These are phyloP conservation scores for Clarkia xantiana DNA, from an alignment of 345 rosid genomes.

Conservation along the genomic window DNA sequence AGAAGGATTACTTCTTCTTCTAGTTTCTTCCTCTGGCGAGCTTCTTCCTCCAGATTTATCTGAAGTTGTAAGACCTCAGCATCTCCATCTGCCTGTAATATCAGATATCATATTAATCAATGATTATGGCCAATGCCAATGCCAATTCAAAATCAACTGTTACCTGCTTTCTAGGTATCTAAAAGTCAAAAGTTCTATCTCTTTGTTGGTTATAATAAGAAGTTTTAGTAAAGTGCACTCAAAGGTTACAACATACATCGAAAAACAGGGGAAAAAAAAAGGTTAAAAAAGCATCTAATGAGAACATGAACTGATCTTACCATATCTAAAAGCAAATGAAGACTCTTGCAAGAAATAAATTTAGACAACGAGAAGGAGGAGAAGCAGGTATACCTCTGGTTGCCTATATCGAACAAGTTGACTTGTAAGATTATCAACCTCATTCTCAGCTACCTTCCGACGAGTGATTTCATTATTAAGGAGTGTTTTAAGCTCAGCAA, in stretches of 20 bases:
- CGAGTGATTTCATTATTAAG: conserved; percentile 53
- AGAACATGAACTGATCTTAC: too few relatives aligned
- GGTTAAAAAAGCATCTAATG: too few relatives aligned
- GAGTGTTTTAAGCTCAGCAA: conserved; percentile 37
- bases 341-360: not conserved
- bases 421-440: conserved; percentile 48
- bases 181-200: not conserved
- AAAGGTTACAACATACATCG: not conserved
- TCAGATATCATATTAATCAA: conserved; percentile 13
- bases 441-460: conserved; percentile 78
- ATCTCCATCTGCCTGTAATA: conserved; percentile 45
- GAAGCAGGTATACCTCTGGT: conserved; percentile 43
- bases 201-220: too few relatives aligned
- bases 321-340: too few relatives aligned
- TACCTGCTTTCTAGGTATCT: not conserved
- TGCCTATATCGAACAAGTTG: conserved; percentile 37
- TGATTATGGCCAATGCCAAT: not conserved
- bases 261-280: too few relatives aligned
- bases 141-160: not conserved
- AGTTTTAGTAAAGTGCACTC: not conserved
- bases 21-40: conserved; percentile 56
- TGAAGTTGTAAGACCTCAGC: conserved; percentile 59
- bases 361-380: conserved; percentile 3
- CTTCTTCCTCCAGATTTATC: conserved; percentile 74
- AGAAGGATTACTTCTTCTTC: conserved; percentile 65